phyloP scores from a whole-genome alignment of 257 asterid species.

The Solanum verrucosum region DNA sequence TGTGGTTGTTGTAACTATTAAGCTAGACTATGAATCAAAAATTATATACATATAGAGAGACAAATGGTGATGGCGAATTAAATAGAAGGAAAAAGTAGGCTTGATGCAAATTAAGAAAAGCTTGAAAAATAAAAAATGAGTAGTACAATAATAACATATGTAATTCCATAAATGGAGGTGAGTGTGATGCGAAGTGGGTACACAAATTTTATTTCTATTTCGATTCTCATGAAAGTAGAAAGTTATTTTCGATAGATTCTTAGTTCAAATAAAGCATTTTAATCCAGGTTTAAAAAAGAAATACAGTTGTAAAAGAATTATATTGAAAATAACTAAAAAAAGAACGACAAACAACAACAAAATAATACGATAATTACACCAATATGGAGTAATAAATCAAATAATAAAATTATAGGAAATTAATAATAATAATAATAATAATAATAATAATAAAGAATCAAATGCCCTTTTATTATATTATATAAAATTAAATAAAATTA shows the following conservation, averaged over 20 bases:
- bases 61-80: background rate
- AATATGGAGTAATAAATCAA: background rate
- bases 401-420: background rate
- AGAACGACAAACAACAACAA: background rate
- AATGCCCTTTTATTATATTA: background rate
- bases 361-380: background rate
- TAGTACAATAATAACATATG: background rate
- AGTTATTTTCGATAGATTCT: background rate
- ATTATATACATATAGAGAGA: background rate
- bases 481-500: too few species aligned
- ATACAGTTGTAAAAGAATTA: background rate
- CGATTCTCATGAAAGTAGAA: rapidly evolving
- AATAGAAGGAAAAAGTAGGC: background rate
- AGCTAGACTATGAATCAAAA: background rate
- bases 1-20: background rate
- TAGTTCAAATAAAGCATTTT: background rate
- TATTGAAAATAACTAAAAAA: background rate
- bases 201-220: rapidly evolving
- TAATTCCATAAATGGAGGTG: background rate
- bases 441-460: background rate
- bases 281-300: rapidly evolving
- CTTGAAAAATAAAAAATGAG: background rate
- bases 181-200: rapidly evolving
- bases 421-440: background rate
- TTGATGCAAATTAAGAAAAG: background rate